Percentiles rank a stretch among this genome's conserved stretches.
Conservation (phyloP, 371 early-diverging fungal species). For the Rhizopus arrhizus region DNA sequence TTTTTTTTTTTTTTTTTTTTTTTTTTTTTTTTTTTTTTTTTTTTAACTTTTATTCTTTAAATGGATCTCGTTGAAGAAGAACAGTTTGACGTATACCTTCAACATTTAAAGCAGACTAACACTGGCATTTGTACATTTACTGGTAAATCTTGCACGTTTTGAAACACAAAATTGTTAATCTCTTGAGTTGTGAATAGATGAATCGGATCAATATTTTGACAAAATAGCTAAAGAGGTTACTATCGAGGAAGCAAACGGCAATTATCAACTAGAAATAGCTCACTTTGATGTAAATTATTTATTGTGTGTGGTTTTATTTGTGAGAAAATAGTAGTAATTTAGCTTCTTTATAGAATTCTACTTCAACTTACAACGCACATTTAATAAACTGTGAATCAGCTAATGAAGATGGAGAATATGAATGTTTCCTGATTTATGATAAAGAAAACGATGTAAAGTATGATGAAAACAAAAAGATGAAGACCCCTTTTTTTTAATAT, state of each 20-base stretch:
- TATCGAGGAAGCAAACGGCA: not conserved
- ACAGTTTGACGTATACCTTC: not conserved
- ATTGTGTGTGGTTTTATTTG: not conserved
- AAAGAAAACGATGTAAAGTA: not conserved
- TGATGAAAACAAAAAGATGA: not conserved
- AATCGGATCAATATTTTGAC: constrained; percentile 2
- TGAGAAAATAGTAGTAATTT: not conserved
- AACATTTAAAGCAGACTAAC: not conserved
- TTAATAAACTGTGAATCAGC: not conserved
- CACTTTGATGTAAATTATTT: not conserved
- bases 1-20: not conserved
- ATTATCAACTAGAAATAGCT: not conserved
- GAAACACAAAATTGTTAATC: not conserved
- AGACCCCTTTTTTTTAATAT: not conserved
- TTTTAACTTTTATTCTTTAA: not conserved
- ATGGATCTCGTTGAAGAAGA: not conserved
- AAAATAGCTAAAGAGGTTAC: not conserved
- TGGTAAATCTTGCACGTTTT: not conserved
- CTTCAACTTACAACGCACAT: not conserved
- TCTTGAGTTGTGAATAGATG: not conserved
- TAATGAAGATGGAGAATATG: not conserved
- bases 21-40: not conserved
- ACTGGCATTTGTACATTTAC: not conserved
- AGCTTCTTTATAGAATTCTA: not conserved
- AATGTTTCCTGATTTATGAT: not conserved